These are phyloP conservation scores for Entoloma clypeatum DNA, from an alignment of 1,284 basidiomycete species.

Conservation along the genomic window DNA sequence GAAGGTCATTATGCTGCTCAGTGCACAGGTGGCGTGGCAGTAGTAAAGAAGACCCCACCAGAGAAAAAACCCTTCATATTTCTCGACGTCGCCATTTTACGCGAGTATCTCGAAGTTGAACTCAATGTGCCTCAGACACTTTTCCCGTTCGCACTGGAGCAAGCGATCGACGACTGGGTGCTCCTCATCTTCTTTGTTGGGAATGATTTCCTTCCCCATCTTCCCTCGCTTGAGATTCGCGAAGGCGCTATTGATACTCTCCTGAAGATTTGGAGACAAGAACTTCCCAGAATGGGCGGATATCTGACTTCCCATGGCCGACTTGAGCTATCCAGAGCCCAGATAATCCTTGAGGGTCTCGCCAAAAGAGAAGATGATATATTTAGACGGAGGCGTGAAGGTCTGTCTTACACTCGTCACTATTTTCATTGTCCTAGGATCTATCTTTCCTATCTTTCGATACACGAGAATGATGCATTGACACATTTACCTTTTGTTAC, in stretches of 20 bases:
- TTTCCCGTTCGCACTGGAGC: slow-evolving; percentile 94
- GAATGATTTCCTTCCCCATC: slow-evolving; percentile 98
- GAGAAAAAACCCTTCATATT: slow-evolving; percentile 99
- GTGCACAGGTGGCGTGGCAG: slow-evolving; percentile 77
- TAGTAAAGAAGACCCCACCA: slow-evolving; percentile 60
- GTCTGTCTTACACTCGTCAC: slow-evolving; percentile 48
- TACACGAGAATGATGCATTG: slow-evolving; percentile 17
- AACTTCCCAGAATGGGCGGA: slow-evolving; percentile 92
- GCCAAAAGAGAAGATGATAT: slow-evolving; percentile 94
- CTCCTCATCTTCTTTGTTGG: slow-evolving; percentile 99
- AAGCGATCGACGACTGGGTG: slow-evolving; percentile 99
- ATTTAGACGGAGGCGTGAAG: slow-evolving; percentile 88
- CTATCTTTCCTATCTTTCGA: slow-evolving; percentile 18
- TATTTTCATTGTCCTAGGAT: slow-evolving; percentile 15
- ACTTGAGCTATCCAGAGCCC: slow-evolving; percentile 82
- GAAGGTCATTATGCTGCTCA: slow-evolving; percentile 93
- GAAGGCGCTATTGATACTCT: slow-evolving; percentile 98
- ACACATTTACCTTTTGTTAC: slow-evolving; percentile 26
- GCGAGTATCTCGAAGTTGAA: slow-evolving; percentile 97
- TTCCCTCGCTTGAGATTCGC: slow-evolving; percentile 97
- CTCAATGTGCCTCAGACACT: slow-evolving; percentile 75
- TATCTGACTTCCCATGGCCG: slow-evolving; percentile 94
- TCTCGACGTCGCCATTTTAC: slow-evolving; percentile 91
- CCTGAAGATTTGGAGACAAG: slow-evolving; percentile 92
- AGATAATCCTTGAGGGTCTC: slow-evolving; percentile 94